Conservation (phyloP, 176 grass and related monocot genomes). For the Luzula sylvatica region DNA sequence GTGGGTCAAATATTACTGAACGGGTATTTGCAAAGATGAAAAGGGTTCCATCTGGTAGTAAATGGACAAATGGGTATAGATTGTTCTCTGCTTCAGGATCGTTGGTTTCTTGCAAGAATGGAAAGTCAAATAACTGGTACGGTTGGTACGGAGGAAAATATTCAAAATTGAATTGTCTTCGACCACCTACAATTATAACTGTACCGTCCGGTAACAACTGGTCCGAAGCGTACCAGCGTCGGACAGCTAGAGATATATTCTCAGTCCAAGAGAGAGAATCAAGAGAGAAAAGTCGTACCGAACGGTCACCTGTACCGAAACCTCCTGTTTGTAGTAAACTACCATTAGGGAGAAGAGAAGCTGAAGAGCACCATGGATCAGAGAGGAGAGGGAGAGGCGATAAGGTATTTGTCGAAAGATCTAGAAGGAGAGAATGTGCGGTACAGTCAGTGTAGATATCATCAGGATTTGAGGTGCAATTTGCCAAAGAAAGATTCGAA, state of each 20-base stretch:
- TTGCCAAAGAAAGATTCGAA: constrained; percentile 58
- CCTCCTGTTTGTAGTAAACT: constrained; percentile 70
- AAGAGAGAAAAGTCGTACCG: constrained; percentile 53
- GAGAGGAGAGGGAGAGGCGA: constrained; percentile 46
- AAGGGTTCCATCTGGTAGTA: constrained; percentile 61
- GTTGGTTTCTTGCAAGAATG: constrained; percentile 61
- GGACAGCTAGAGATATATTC: constrained; percentile 20
- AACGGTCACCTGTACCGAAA: constrained; percentile 57
- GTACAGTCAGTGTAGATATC: constrained; percentile 41
- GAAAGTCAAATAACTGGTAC: constrained; percentile 32
- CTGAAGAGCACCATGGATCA: constrained; percentile 88
- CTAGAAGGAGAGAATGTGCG: constrained; percentile 58
- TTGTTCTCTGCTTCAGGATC: constrained; percentile 64
- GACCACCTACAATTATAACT: constrained; percentile 57
- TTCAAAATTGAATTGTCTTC: constrained; percentile 73
- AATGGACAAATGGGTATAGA: constrained; percentile 89
- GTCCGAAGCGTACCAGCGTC: constrained; percentile 65
- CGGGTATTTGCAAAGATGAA: constrained; percentile 81
- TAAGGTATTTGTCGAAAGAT: constrained; percentile 22
- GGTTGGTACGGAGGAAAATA: constrained; percentile 33
- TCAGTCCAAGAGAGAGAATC: constrained; percentile 47
- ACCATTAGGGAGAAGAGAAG: constrained; percentile 60
- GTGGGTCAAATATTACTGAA: constrained; percentile 45
- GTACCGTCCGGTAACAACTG: constrained; percentile 50
- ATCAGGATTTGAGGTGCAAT: background rate